These are phyloP conservation scores for Alternaria triticimaculans DNA, from an alignment of 2,329 filamentous ascomycete species.

Conservation along the genomic window DNA sequence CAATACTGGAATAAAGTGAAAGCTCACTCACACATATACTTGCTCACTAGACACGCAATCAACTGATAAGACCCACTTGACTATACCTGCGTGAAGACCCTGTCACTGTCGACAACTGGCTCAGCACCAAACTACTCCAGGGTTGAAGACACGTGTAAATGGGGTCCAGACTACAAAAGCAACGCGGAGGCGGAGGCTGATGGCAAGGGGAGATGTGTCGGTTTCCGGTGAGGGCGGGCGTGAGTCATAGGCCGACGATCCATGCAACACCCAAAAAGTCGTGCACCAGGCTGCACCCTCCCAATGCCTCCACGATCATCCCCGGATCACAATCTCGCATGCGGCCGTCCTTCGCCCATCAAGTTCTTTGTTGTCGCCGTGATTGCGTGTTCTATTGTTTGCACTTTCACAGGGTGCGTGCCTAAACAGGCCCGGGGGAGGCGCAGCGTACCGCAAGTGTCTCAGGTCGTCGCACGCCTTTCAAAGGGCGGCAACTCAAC, in stretches of 20 bases:
- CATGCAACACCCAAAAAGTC: conserved; percentile 14
- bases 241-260: conserved; percentile 33
- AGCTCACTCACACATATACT: background rate
- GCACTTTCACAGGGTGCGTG: conserved; percentile 3
- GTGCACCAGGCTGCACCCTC: conserved; percentile 16
- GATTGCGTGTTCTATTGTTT: conserved; percentile 11
- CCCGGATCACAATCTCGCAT: conserved; percentile 5
- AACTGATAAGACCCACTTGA: background rate
- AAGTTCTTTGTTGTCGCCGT: conserved; percentile 6
- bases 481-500: conserved; percentile 19
- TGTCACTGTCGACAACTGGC: background rate
- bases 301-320: background rate
- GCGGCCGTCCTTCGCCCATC: conserved; percentile 4
- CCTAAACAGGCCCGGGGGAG: conserved; percentile 9
- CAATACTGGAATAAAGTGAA: background rate
- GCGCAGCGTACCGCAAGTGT: conserved; percentile 27
- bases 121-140: background rate
- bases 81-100: background rate
- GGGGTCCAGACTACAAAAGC: conserved; percentile 1
- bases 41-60: background rate
- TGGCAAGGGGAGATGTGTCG: conserved; percentile 21
- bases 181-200: conserved; percentile 6
- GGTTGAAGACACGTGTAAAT: background rate
- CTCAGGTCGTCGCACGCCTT: conserved; percentile 27
- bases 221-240: conserved; percentile 25